A percentile compares a stretch with the other conserved stretches of the same genome.
Evolutionary conservation across 257 asterid genomes (phyloP).

Genomic region (Fraxinus pennsylvanica): DNA sequence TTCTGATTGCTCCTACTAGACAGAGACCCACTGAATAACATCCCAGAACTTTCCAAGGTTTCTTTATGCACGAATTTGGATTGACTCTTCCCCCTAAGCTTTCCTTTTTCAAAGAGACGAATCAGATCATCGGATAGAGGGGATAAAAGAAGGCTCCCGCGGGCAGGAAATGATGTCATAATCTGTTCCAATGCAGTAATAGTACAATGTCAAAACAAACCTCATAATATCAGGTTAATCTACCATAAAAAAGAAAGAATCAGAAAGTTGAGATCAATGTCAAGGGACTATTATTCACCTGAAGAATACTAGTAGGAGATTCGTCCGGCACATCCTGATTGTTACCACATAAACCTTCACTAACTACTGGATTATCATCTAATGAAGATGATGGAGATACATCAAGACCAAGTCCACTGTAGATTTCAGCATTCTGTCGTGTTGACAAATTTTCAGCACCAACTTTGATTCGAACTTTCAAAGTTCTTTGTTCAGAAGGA

Average conservation of each 20-base stretch:
- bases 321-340: conserved; percentile 50
- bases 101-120: conserved; percentile 45
- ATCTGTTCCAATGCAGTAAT: conserved; percentile 49
- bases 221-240: conserved; percentile 12
- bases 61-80: conserved; percentile 37
- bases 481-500: conserved; percentile 61
- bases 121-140: conserved; percentile 75
- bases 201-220: conserved; percentile 20
- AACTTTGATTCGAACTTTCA: conserved; percentile 89
- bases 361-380: conserved; percentile 65
- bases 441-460: conserved; percentile 68
- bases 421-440: conserved; percentile 78
- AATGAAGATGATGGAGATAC: conserved; percentile 86
- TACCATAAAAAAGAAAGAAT: not conserved
- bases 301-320: conserved; percentile 89
- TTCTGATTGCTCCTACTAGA: conserved; percentile 54
- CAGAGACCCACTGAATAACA: conserved; percentile 51
- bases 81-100: conserved; percentile 45
- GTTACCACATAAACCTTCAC: conserved; percentile 55
- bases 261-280: conserved; percentile 14
- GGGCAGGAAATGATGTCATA: conserved; percentile 69
- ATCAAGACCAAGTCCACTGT: conserved; percentile 92
- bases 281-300: conserved; percentile 56
- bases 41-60: conserved; percentile 38
- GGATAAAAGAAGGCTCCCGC: conserved; percentile 54